These are phyloP conservation scores for Cutaneotrichosporon cyanovorans DNA, from an alignment of 1,284 basidiomycete genomes.

Conservation along the genomic window DNA sequence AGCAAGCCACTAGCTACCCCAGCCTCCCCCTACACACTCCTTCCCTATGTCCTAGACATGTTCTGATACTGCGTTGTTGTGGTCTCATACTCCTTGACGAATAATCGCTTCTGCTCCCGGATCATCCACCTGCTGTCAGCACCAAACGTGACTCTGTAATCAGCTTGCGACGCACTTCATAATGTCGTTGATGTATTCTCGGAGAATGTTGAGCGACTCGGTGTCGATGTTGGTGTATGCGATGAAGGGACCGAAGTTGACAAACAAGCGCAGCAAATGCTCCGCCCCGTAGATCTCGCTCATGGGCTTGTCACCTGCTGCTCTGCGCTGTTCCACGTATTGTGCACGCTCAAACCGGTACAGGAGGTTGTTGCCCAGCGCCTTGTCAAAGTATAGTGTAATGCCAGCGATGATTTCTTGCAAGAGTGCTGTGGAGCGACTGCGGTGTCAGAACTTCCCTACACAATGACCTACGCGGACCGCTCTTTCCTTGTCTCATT, in stretches of 20 bases:
- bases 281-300: conserved; percentile 90
- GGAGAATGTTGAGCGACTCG: conserved; percentile 71
- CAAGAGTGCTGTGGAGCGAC: conserved; percentile 53
- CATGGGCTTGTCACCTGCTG: conserved; percentile 71
- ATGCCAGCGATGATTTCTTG: conserved; percentile 81
- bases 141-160: too few species aligned
- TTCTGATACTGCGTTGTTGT: conserved; percentile 47
- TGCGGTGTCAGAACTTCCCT: conserved; percentile 29
- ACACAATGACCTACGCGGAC: conserved; percentile 40
- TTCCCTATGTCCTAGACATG: conserved; percentile 40
- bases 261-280: conserved; percentile 81
- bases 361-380: conserved; percentile 80
- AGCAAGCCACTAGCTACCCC: background rate
- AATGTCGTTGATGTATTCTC: conserved; percentile 85
- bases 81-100: conserved; percentile 47
- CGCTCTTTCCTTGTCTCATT: conserved; percentile 48
- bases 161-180: conserved; percentile 59
- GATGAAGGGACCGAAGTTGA: conserved; percentile 64
- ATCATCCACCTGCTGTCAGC: conserved; percentile 44
- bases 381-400: conserved; percentile 88
- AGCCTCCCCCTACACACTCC: background rate
- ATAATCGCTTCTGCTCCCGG: conserved; percentile 46
- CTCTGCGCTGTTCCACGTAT: conserved; percentile 72
- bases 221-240: conserved; percentile 83
- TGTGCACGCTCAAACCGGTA: conserved; percentile 93